Evolutionary conservation across 306 rosid species (phyloP), one percentile per base, ranked within the genome.

Genomic region (Delonix regia): DNA sequence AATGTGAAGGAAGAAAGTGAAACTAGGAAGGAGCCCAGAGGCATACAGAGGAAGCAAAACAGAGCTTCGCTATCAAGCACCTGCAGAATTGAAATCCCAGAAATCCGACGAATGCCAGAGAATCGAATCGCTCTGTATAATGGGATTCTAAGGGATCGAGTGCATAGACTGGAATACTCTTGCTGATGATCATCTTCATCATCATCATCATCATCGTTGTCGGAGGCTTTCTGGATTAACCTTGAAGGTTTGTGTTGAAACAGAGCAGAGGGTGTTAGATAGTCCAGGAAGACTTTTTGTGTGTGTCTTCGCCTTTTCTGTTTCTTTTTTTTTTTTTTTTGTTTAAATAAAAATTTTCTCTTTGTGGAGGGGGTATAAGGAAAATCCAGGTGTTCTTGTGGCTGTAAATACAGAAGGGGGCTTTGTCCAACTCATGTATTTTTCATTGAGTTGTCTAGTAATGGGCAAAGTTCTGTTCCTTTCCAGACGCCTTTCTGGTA

Each of bases 1-100:
- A 84, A 81, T 86, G 96, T 89, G 87, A 88, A 87, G 73, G 89
- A 85, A 19, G 77, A 59, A 22, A 70, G 51, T n/a, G 85, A 81
- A 60, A 78, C 45, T 19, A 85, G 74, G 2, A 86, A 87, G 14
- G 76, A 88, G 60, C 62, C 19, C 27, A 80, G 83, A 69, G 80
- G 42, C 30, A 67, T 80, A 77, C 80, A 65, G 41, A 75, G 81
- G 89, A 84, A 76, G 59, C 28, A 19, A 30, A 81, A 69, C 69
- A 74, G 83, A 81, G 84, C 33, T n/a, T n/a, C n/a, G n/a, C n/a
- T n/a, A 71, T 9, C 69, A 4, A 71, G 77, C 18, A 82, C 30
- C 24, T 79, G 86, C 74, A 71, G 82, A 24, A 13, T 47, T 7
- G 79, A 81, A 72, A 68, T 24, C 15, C 25, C 66, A 4, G 74